Evolutionary conservation across 208 protist species (phyloP).

Genomic region (Crithidia bombi): DNA sequence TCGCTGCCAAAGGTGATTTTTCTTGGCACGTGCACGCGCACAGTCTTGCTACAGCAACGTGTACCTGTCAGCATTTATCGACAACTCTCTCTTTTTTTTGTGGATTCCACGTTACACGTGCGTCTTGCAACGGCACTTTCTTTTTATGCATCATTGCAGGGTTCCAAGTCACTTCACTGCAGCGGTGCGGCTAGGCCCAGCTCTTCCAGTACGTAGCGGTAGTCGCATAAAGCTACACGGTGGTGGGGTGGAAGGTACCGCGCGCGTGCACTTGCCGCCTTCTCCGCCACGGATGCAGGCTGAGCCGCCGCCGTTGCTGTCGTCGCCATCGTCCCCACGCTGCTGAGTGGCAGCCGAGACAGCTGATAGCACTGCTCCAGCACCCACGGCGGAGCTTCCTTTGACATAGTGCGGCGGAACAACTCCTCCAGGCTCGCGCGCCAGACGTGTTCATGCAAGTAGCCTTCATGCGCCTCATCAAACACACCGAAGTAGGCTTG

Average conservation of each 20-base stretch:
- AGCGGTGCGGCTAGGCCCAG: slow-evolving; percentile 18
- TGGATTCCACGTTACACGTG: no score
- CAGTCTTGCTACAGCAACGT: no score
- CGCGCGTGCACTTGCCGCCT: slow-evolving; percentile 33
- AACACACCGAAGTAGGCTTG: slow-evolving; percentile 39
- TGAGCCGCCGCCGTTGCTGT: neutral
- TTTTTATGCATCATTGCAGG: neutral
- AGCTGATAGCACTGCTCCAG: slow-evolving; percentile 46
- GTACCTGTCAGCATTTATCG: no score
- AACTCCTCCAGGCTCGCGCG: slow-evolving; percentile 42
- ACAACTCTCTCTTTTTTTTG: no score
- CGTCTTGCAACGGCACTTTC: no score
- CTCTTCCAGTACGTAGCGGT: slow-evolving; percentile 57
- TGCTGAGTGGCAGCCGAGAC: slow-evolving; percentile 45
- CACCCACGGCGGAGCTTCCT: slow-evolving; percentile 42
- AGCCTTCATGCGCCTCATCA: slow-evolving; percentile 44
- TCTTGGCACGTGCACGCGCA: no score
- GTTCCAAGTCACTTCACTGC: neutral
- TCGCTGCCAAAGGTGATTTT: no score
- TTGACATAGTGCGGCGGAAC: slow-evolving; percentile 20
- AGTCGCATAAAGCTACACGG: slow-evolving; percentile 49
- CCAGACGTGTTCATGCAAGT: slow-evolving; percentile 44
- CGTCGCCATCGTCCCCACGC: slow-evolving; percentile 11
- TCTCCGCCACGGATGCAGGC: slow-evolving; percentile 30
- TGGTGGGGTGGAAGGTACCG: slow-evolving; percentile 31